A percentile compares a stretch with the other conserved stretches of the same genome.
These are phyloP conservation scores for Fimicolochytrium jonesii DNA, from an alignment of 192 early-diverging fungal genomes.

Conservation along the genomic window DNA sequence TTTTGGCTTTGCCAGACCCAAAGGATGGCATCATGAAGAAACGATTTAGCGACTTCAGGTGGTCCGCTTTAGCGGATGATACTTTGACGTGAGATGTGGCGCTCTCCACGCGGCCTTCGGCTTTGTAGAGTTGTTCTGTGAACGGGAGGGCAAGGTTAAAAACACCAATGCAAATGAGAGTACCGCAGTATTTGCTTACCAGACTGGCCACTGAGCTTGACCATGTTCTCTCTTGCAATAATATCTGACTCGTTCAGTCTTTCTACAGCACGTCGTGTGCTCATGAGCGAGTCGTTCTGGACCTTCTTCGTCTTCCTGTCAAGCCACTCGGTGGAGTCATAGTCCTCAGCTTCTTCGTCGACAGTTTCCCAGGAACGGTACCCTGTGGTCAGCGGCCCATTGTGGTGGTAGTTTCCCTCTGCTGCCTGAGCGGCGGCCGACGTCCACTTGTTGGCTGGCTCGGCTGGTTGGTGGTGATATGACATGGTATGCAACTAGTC, in stretches of 20 bases:
- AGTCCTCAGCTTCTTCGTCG: conserved; percentile 31
- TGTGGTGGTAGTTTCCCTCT: conserved; percentile 1
- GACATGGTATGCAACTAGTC: too few species aligned
- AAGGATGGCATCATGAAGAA: conserved; percentile 54
- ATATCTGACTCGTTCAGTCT: conserved; percentile 35
- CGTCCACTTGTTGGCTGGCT: conserved; percentile 18
- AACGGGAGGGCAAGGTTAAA: background rate
- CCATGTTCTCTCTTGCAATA: conserved; percentile 27
- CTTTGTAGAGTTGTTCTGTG: conserved; percentile 45
- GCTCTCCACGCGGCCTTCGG: conserved; percentile 41
- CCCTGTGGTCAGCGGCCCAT: conserved; percentile 6
- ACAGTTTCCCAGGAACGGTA: conserved; percentile 20
- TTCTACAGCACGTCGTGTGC: conserved; percentile 38
- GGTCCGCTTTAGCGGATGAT: conserved; percentile 43
- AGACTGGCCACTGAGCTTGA: conserved; percentile 35
- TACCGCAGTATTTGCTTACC: conserved; percentile 17
- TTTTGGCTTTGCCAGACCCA: conserved; percentile 41
- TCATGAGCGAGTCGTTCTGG: conserved; percentile 43
- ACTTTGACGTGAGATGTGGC: conserved; percentile 39
- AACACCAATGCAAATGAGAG: background rate
- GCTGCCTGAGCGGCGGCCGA: conserved; percentile 19
- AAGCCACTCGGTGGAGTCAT: conserved; percentile 38
- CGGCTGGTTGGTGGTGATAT: too few species aligned
- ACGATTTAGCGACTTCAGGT: conserved; percentile 49
- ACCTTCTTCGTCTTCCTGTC: conserved; percentile 40